A percentile compares a stretch with the other conserved stretches of the same genome.
These are phyloP conservation scores for Cladophialophora psammophila DNA, from an alignment of 2,329 filamentous ascomycete species.

Conservation along the genomic window DNA sequence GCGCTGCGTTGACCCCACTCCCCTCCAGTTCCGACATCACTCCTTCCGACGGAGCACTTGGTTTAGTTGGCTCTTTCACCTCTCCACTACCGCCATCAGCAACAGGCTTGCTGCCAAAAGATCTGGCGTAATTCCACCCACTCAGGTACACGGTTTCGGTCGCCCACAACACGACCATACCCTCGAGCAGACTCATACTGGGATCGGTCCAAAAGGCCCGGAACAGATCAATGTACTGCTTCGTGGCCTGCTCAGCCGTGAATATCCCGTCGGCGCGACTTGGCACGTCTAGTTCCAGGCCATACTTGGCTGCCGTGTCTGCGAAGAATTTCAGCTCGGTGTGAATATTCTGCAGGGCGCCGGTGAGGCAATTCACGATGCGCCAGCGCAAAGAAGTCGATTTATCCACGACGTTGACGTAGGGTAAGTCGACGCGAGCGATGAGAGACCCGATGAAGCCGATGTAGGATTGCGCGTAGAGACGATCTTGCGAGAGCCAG, in stretches of 20 bases:
- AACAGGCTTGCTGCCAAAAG: constrained; percentile 5
- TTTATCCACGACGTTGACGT: constrained; percentile 47
- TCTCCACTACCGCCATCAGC: not conserved
- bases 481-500: constrained; percentile 76
- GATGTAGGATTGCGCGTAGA: constrained; percentile 75
- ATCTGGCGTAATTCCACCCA: constrained; percentile 60
- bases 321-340: constrained; percentile 74
- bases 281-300: constrained; percentile 56
- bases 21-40: constrained; percentile 12
- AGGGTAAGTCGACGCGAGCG: constrained; percentile 65
- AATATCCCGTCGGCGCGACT: constrained; percentile 37
- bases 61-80: not conserved
- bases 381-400: constrained; percentile 57
- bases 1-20: constrained; percentile 15
- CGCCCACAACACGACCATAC: constrained; percentile 77
- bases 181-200: constrained; percentile 66
- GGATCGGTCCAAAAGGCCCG: constrained; percentile 61
- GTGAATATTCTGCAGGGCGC: constrained; percentile 70
- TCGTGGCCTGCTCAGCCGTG: constrained; percentile 56
- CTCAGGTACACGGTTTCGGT: constrained; percentile 72
- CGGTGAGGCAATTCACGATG: constrained; percentile 68
- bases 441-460: constrained; percentile 71
- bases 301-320: constrained; percentile 67
- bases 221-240: constrained; percentile 65
- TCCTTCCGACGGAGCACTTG: constrained; percentile 1